phyloP scores from a whole-genome alignment of 2,329 filamentous ascomycete species.

The Calonectria crousiana region DNA sequence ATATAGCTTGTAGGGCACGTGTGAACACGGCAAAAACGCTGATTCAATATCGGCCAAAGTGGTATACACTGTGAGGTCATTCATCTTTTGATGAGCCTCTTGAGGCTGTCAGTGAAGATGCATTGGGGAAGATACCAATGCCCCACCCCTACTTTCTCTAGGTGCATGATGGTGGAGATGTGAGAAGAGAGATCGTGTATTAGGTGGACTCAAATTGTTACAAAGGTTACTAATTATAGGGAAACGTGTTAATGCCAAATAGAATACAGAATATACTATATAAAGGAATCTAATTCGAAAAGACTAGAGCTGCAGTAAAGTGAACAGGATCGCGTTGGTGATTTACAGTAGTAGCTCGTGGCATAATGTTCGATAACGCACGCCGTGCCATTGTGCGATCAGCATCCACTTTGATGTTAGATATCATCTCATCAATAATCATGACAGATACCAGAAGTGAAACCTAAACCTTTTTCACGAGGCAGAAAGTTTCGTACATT shows the following conservation, averaged over 20 bases:
- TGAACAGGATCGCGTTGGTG: too few species aligned
- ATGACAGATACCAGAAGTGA: neutral
- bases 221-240: neutral
- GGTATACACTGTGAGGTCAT: neutral
- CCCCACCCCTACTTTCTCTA: neutral
- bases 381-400: too few species aligned
- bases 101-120: neutral
- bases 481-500: constrained; percentile 30
- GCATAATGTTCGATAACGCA: too few species aligned
- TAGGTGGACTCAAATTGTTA: neutral
- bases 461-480: constrained; percentile 1
- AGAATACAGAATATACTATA: too few species aligned
- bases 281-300: too few species aligned
- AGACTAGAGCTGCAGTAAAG: too few species aligned
- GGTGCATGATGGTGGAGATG: too few species aligned
- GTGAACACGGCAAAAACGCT: neutral
- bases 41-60: neutral
- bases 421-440: neutral
- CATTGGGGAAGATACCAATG: neutral
- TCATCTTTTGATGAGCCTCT: neutral
- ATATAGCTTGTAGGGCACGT: neutral
- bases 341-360: too few species aligned
- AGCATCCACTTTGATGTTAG: too few species aligned
- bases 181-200: neutral
- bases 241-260: too few species aligned